phyloP scores from a whole-genome alignment of 2,329 filamentous ascomycete genomes.

The Claviceps arundinis region DNA sequence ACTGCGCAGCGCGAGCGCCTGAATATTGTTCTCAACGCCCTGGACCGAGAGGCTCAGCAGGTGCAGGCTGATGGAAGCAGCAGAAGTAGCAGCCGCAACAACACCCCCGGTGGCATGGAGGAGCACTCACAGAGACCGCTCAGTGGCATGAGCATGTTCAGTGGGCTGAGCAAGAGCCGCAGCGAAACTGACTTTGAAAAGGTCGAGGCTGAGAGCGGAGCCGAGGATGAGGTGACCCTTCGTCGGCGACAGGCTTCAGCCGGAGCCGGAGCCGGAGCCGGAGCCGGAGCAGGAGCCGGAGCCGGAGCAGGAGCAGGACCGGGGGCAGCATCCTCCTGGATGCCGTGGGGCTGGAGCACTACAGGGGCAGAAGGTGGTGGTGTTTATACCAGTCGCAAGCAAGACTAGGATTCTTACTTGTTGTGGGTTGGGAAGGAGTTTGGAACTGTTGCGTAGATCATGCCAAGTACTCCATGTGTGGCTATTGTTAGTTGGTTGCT shows the following conservation, averaged over 20 bases:
- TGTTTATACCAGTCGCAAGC: slow-evolving; percentile 24
- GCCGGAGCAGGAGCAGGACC: slow-evolving; percentile 2
- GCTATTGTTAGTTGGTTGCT: no score
- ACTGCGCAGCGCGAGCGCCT: slow-evolving; percentile 67
- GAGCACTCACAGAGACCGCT: slow-evolving; percentile 27
- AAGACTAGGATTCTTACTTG: slow-evolving; percentile 16
- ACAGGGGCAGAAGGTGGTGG: slow-evolving; percentile 12
- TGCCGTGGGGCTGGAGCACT: slow-evolving; percentile 34
- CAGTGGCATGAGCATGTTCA: slow-evolving; percentile 35
- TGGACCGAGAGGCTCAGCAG: slow-evolving; percentile 64
- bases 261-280: background rate
- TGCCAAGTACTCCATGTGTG: no score
- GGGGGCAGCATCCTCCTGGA: slow-evolving; percentile 27
- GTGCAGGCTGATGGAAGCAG: slow-evolving; percentile 29
- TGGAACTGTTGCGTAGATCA: slow-evolving; percentile 10
- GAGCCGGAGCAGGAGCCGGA: background rate
- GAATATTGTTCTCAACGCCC: slow-evolving; percentile 57
- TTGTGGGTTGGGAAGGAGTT: slow-evolving; percentile 16
- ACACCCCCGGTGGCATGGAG: slow-evolving; percentile 17
- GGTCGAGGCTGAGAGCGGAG: slow-evolving; percentile 61
- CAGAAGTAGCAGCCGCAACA: background rate
- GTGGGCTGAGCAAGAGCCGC: slow-evolving; percentile 61
- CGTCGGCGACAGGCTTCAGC: slow-evolving; percentile 16
- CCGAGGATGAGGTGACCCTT: slow-evolving; percentile 34
- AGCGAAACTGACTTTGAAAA: slow-evolving; percentile 86